phyloP scores from a whole-genome alignment of 2,329 filamentous ascomycete species.

The Phialophora expanda region DNA sequence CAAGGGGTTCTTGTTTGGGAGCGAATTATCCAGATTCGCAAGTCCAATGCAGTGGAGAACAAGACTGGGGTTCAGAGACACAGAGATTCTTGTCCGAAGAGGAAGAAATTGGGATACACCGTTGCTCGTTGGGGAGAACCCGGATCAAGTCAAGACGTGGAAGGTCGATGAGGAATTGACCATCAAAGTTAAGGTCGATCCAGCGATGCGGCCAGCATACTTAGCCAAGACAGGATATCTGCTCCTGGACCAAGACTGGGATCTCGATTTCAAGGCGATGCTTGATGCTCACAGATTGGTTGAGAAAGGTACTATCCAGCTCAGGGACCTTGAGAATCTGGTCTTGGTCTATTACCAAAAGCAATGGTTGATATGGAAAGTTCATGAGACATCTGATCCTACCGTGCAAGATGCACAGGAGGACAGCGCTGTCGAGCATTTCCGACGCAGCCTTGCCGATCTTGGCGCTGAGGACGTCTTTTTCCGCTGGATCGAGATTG shows the following conservation, averaged over 20 bases:
- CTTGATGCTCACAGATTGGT: slow-evolving; percentile 72
- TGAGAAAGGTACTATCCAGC: slow-evolving; percentile 56
- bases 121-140: slow-evolving; percentile 50
- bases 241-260: slow-evolving; percentile 83
- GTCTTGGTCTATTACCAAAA: slow-evolving; percentile 65
- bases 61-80: slow-evolving; percentile 70
- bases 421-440: slow-evolving; percentile 76
- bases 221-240: slow-evolving; percentile 85
- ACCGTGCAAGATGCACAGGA: slow-evolving; percentile 58
- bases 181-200: slow-evolving; percentile 62
- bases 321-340: slow-evolving; percentile 73
- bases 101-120: slow-evolving; percentile 73
- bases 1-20: slow-evolving; percentile 70
- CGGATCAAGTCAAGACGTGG: slow-evolving; percentile 45
- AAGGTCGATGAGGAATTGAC: slow-evolving; percentile 59
- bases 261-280: slow-evolving; percentile 86
- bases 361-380: slow-evolving; percentile 69
- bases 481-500: slow-evolving; percentile 89
- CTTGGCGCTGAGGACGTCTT: slow-evolving; percentile 88
- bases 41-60: slow-evolving; percentile 76
- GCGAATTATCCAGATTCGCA: slow-evolving; percentile 55
- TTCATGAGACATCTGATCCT: slow-evolving; percentile 60
- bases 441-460: slow-evolving; percentile 74
- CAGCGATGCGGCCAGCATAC: slow-evolving; percentile 70
- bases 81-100: slow-evolving; percentile 80